Evolutionary conservation across 75 land plant genomes (phyloP).

Genomic region (Picea sitchensis): DNA sequence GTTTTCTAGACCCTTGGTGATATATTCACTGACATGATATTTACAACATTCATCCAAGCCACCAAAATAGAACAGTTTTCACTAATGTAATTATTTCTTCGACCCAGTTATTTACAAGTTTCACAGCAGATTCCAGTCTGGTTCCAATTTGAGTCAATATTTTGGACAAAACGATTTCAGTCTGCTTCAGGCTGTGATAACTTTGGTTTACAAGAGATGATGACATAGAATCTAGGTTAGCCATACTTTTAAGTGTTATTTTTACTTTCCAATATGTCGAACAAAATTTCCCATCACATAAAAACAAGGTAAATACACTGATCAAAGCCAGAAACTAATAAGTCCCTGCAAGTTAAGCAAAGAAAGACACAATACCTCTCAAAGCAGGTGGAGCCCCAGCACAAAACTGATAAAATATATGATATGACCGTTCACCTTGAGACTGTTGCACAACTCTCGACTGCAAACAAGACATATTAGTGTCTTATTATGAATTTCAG

Average conservation of each 20-base stretch:
- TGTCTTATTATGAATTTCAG: neutral
- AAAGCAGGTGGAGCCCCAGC: constrained; percentile 78
- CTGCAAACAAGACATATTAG: constrained; percentile 30
- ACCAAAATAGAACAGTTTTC: too few relatives aligned
- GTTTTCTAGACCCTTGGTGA: too few relatives aligned
- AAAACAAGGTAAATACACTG: neutral
- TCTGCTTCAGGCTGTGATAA: too few relatives aligned
- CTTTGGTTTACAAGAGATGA: neutral
- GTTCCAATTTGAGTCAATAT: too few relatives aligned
- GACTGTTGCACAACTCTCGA: constrained; percentile 90
- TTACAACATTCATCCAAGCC: too few relatives aligned
- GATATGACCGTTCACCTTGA: constrained; percentile 86
- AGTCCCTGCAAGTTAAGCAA: neutral
- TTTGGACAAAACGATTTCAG: neutral
- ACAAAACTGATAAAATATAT: constrained; percentile 96
- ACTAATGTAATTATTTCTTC: too few relatives aligned
- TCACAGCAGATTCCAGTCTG: too few relatives aligned
- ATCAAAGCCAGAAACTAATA: neutral
- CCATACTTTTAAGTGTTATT: neutral
- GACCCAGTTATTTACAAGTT: too few relatives aligned
- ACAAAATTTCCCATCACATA: neutral
- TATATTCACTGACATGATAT: too few relatives aligned
- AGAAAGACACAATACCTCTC: constrained; percentile 38
- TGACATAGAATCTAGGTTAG: neutral
- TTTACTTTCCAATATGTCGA: constrained; percentile 3